Evolutionary conservation across 768 basidiomycete genomes (phyloP).

Genomic region (Suillus tomentosus): DNA sequence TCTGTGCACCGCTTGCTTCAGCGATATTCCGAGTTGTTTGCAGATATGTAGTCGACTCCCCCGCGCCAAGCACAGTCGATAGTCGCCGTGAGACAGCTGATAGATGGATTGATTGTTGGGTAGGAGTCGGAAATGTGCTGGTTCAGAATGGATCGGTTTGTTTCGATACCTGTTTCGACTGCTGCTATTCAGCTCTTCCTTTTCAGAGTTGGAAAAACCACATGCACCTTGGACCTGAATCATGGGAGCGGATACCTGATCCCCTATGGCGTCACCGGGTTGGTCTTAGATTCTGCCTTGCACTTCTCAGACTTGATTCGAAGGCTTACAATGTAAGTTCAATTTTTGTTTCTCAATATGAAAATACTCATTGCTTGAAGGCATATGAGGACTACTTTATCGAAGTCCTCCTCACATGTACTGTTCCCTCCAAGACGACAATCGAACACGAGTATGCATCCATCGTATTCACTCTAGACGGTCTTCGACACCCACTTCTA

Average conservation of each 20-base stretch:
- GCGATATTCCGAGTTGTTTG: constrained; percentile 58
- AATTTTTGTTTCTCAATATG: constrained; percentile 2
- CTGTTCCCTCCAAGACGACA: constrained; percentile 48
- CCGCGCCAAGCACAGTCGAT: constrained; percentile 21
- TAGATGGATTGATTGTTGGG: constrained; percentile 71
- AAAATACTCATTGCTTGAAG: constrained; percentile 33
- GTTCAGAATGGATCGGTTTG: constrained; percentile 45
- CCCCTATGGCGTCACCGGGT: constrained; percentile 55
- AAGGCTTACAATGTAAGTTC: constrained; percentile 56
- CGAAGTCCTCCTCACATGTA: constrained; percentile 51
- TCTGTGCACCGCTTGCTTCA: constrained; percentile 40
- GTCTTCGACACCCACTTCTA: constrained; percentile 54
- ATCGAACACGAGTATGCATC: constrained; percentile 62
- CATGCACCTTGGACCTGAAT: constrained; percentile 51
- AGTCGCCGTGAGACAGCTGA: constrained; percentile 43
- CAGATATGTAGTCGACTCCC: constrained; percentile 44
- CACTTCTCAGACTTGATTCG: constrained; percentile 59
- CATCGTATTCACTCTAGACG: constrained; percentile 59
- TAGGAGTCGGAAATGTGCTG: constrained; percentile 64
- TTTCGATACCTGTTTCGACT: neutral
- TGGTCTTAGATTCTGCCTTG: constrained; percentile 62
- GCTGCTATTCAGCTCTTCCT: constrained; percentile 5
- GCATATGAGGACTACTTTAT: constrained; percentile 51
- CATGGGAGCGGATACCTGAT: constrained; percentile 58
- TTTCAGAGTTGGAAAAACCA: constrained; percentile 63